Evolutionary conservation across 1,284 basidiomycete species (phyloP).

Genomic region (Rhodofomes roseus): DNA sequence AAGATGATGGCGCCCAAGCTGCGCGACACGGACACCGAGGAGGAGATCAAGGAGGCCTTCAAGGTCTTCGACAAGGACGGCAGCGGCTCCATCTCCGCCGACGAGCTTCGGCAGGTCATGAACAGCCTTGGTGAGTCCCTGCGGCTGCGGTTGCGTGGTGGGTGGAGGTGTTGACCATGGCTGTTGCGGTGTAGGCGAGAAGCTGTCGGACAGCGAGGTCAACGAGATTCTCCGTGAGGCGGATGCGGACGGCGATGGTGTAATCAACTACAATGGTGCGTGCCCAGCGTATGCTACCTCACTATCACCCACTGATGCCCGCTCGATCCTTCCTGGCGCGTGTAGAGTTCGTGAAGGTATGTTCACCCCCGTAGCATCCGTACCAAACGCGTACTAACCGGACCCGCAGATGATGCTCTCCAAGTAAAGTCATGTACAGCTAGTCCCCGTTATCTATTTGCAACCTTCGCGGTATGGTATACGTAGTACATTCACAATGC

Average conservation of each 20-base stretch:
- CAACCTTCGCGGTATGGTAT: slow-evolving; percentile 4
- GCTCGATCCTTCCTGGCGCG: neutral
- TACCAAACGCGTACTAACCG: neutral
- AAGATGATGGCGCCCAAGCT: slow-evolving; percentile 97
- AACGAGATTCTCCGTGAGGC: slow-evolving; percentile 99
- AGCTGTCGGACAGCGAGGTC: slow-evolving; percentile 89
- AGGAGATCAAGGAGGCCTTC: slow-evolving; percentile 80
- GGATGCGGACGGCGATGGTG: slow-evolving; percentile 92
- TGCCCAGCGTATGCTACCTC: slow-evolving; percentile 5
- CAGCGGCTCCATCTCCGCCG: slow-evolving; percentile 78
- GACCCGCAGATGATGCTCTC: slow-evolving; percentile 52
- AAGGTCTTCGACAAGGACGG: slow-evolving; percentile 84
- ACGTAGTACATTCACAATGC: slow-evolving; percentile 5
- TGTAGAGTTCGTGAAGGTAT: slow-evolving; percentile 69
- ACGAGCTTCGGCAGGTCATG: slow-evolving; percentile 90
- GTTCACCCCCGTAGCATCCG: neutral
- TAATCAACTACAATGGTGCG: slow-evolving; percentile 82
- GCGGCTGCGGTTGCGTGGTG: neutral
- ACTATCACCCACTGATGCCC: neutral
- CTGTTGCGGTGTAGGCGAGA: slow-evolving; percentile 62
- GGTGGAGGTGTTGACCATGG: neutral
- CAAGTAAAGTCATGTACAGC: slow-evolving; percentile 33
- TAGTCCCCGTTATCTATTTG: neutral
- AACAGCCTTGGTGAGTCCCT: slow-evolving; percentile 73
- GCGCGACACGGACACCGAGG: slow-evolving; percentile 85